Evolutionary conservation across 2,329 filamentous ascomycete species (phyloP), one percentile per base, ranked within the genome.

Genomic region (Talaromyces sp.): DNA sequence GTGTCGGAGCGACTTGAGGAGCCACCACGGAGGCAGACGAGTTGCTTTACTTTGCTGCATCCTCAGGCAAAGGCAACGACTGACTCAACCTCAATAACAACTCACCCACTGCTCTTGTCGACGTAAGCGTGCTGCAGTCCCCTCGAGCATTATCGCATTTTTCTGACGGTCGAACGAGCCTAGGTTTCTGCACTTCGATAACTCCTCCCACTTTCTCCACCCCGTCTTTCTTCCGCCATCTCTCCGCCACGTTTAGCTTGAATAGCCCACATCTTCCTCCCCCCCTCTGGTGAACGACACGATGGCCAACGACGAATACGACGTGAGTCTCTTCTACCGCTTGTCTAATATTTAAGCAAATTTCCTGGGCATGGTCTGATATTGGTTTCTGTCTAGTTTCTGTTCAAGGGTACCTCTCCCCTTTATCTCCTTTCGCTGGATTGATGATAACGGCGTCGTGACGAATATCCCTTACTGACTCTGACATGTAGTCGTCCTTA

Each of bases 241-340:
- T 36, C 54, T 33, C 54, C 36, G 54, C 60, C 55, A 33, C 47
- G 34, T 47, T 61, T 61, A 33, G 27, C 55, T 61, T 56, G 44
- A 61, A 47, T 34, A 40, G 33, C 50, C 61, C 42, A 34, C 52
- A 59, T 59, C 53, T 62, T 56, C 33, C 40, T 57, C 23, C 57
- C 50, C 57, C 23, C 53, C 57, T 51, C 61, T 27, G 54, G 28
- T 55, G 51, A 59, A 56, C 61, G 56, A 57, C 70, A 70, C 65
- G 80, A 99, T 98, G 95, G 95, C 94, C 76, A 99, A 98, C 89
- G 95, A 99, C 87, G 95, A 99, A 85, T 99, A 99, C 84, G 95
- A 99, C 89, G 94, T 98, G 83, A 85, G 92, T 81, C 57, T 61
- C 18, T 10, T n/a, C 14, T 61, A 53, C 31, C 62, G 12, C 54